Evolutionary conservation across 1,139 yeast genomes (phyloP).

Genomic region (Saccharomyces hybrid): DNA sequence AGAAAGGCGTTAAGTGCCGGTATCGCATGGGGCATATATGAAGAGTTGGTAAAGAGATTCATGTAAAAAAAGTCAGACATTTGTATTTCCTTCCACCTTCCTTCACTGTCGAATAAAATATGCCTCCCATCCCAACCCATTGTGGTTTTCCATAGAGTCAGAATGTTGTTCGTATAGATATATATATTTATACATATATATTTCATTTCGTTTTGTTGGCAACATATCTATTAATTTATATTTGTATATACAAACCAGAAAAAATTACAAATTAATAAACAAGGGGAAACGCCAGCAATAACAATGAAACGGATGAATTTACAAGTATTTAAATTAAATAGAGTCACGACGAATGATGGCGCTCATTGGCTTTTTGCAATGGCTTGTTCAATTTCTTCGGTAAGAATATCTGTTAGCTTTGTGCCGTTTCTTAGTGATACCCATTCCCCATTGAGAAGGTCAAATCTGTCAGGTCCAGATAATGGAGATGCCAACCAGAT

Average conservation of each 20-base stretch:
- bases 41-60: constrained; percentile 57
- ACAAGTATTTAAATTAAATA: not conserved
- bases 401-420: constrained; percentile 41
- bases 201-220: too few relatives aligned
- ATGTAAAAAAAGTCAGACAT: constrained; percentile 10
- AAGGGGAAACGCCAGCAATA: not conserved
- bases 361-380: constrained; percentile 11
- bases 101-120: too few relatives aligned
- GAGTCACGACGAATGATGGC: not conserved
- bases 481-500: constrained; percentile 88
- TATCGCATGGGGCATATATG: constrained; percentile 94
- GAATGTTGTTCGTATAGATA: not conserved
- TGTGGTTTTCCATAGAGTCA: not conserved
- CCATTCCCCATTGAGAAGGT: constrained; percentile 53
- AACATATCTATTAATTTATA: not conserved
- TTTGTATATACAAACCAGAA: not conserved
- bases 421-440: constrained; percentile 50
- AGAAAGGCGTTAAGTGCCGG: constrained; percentile 91
- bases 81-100: not conserved
- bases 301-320: not conserved
- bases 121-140: too few relatives aligned
- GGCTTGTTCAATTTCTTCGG: constrained; percentile 42
- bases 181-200: not conserved
- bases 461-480: constrained; percentile 83
- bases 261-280: not conserved